A percentile compares a stretch with the other conserved stretches of the same genome.
phyloP scores from a whole-genome alignment of 2,329 filamentous ascomycete genomes.

The Aureobasidium sp. region DNA sequence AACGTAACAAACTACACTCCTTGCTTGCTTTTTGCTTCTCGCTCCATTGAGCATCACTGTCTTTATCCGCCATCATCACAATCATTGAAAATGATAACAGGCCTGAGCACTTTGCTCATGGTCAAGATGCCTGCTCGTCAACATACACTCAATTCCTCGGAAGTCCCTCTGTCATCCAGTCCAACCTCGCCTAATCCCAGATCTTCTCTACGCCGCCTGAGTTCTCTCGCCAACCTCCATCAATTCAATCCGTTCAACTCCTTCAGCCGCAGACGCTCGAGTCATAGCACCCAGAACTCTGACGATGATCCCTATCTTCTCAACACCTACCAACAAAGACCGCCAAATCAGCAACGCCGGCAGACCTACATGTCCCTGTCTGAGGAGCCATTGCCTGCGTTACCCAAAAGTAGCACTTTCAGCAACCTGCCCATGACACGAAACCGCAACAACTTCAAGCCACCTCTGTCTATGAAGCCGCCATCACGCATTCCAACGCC shows the following conservation, averaged over 20 bases:
- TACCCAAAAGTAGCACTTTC: constrained; percentile 29
- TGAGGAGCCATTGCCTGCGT: constrained; percentile 25
- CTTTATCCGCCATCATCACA: not conserved
- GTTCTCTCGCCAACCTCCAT: constrained; percentile 27
- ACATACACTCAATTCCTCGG: not conserved
- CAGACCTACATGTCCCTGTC: constrained; percentile 27
- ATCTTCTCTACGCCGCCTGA: constrained; percentile 20
- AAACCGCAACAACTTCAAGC: not conserved
- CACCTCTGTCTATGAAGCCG: not conserved
- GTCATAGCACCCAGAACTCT: constrained; percentile 10
- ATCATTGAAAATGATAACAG: not conserved
- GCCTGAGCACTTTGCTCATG: not conserved
- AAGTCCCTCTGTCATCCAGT: not conserved
- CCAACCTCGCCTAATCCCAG: not conserved
- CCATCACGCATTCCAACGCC: constrained; percentile 13
- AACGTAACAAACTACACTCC: not conserved
- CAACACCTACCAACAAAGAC: constrained; percentile 21
- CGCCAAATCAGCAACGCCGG: constrained; percentile 16
- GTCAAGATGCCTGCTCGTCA: not conserved
- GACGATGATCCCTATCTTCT: constrained; percentile 15
- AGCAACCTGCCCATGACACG: constrained; percentile 28
- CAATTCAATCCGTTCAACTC: constrained; percentile 30
- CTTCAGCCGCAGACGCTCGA: constrained; percentile 27
- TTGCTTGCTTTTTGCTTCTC: not conserved
- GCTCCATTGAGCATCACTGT: not conserved